These are phyloP conservation scores for Aspergillus brunneoviolaceus DNA, from an alignment of 2,329 filamentous ascomycete genomes.

Conservation along the genomic window DNA sequence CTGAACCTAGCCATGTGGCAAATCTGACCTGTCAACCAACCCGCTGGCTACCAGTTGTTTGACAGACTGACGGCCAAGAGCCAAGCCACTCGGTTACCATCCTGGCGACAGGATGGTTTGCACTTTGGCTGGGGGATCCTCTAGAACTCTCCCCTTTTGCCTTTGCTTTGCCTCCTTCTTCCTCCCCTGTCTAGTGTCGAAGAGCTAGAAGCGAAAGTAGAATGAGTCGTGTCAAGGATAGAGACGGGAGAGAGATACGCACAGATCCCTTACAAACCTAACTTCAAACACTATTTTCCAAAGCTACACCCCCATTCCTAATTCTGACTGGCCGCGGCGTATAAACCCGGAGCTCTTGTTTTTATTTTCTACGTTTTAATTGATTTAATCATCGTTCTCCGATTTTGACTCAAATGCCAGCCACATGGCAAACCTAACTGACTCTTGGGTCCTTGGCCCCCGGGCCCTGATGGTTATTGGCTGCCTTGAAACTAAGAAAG, in stretches of 20 bases:
- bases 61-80: not conserved
- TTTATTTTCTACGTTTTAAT: not conserved
- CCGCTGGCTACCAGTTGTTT: not conserved
- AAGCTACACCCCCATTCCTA: not conserved
- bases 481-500: not conserved
- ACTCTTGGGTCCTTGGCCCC: conserved; percentile 7
- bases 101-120: not conserved
- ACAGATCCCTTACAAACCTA: not conserved
- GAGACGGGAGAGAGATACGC: not conserved
- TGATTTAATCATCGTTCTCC: not conserved
- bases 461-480: not conserved
- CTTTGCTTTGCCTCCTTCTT: not conserved
- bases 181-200: not conserved
- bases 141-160: too few species aligned
- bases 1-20: not conserved
- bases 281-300: not conserved
- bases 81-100: not conserved
- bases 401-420: conserved; percentile 11
- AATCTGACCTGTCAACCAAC: not conserved
- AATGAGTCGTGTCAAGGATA: not conserved
- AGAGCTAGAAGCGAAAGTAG: not conserved
- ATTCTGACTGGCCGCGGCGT: not conserved
- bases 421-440: conserved; percentile 12
- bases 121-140: not conserved
- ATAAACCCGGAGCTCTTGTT: not conserved